phyloP scores from a whole-genome alignment of 805 yeast genomes.

The Candida ficus region DNA sequence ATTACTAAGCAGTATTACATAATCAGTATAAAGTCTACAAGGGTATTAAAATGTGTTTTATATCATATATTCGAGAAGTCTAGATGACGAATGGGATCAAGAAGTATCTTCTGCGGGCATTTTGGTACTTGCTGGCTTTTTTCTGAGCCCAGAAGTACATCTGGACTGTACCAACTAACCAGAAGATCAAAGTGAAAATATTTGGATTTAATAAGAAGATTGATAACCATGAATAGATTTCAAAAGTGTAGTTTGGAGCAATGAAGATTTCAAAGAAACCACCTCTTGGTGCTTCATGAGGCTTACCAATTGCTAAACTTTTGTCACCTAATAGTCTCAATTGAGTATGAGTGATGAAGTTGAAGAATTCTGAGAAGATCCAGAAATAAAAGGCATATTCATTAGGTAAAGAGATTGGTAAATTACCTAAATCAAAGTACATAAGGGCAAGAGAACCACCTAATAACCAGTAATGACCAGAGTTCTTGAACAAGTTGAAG shows the following conservation, averaged over 20 bases:
- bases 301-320: conserved; percentile 28
- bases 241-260: conserved; percentile 95
- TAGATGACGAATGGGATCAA: conserved; percentile 73
- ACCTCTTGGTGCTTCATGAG: conserved; percentile 53
- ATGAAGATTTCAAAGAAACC: conserved; percentile 77
- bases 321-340: conserved; percentile 46
- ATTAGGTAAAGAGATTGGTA: conserved; percentile 37
- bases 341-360: conserved; percentile 64
- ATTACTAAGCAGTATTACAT: too few relatives aligned
- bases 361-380: conserved; percentile 60
- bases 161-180: conserved; percentile 65
- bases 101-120: conserved; percentile 55
- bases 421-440: conserved; percentile 54
- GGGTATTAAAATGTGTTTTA: too few relatives aligned
- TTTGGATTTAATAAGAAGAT: conserved; percentile 71
- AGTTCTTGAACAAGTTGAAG: conserved; percentile 81
- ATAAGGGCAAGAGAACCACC: conserved; percentile 56
- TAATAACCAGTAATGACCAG: conserved; percentile 88
- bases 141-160: conserved; percentile 92
- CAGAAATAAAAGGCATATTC: conserved; percentile 15
- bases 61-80: too few relatives aligned
- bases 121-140: conserved; percentile 79
- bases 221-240: conserved; percentile 67
- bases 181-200: conserved; percentile 70
- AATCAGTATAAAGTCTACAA: too few relatives aligned